Evolutionary conservation across 2,329 filamentous ascomycete species (phyloP).

Genomic region (Fusarium avenaceum): DNA sequence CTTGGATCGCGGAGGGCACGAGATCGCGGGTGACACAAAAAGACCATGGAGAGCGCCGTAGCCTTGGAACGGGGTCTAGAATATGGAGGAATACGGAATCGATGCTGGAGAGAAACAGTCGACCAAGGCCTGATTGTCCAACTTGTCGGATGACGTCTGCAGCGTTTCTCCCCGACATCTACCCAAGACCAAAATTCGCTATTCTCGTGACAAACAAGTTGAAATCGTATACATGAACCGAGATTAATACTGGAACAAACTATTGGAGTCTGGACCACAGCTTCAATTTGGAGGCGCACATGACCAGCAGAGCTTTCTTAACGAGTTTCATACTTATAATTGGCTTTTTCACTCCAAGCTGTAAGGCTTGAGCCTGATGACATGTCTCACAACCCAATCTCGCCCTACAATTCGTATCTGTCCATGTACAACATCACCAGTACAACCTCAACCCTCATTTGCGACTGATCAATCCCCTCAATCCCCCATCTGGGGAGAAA

Average conservation of each 20-base stretch:
- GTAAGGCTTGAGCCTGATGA: neutral
- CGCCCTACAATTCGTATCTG: neutral
- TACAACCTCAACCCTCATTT: neutral
- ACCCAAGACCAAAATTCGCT: neutral
- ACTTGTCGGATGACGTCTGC: slow-evolving; percentile 22
- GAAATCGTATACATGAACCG: slow-evolving; percentile 13
- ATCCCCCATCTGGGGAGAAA: slow-evolving; percentile 24
- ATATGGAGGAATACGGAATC: slow-evolving; percentile 22
- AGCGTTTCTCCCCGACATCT: neutral
- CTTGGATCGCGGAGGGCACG: slow-evolving; percentile 23
- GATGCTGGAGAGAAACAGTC: slow-evolving; percentile 8
- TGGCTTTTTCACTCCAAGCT: neutral
- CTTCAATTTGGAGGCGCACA: slow-evolving; percentile 6
- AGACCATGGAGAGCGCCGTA: slow-evolving; percentile 17
- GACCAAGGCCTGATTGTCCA: slow-evolving; percentile 24
- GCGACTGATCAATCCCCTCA: slow-evolving; percentile 18
- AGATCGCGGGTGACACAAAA: slow-evolving; percentile 28
- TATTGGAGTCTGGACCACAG: slow-evolving; percentile 2
- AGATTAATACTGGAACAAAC: slow-evolving; percentile 23
- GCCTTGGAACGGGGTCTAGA: slow-evolving; percentile 25
- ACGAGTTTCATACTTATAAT: slow-evolving; percentile 3
- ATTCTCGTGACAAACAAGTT: slow-evolving; percentile 10
- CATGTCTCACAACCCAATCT: neutral
- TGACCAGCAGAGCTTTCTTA: slow-evolving; percentile 16
- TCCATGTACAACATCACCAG: slow-evolving; percentile 3